These are phyloP conservation scores for Cornus kousa DNA, from an alignment of 148 eudicot genomes.

Conservation along the genomic window DNA sequence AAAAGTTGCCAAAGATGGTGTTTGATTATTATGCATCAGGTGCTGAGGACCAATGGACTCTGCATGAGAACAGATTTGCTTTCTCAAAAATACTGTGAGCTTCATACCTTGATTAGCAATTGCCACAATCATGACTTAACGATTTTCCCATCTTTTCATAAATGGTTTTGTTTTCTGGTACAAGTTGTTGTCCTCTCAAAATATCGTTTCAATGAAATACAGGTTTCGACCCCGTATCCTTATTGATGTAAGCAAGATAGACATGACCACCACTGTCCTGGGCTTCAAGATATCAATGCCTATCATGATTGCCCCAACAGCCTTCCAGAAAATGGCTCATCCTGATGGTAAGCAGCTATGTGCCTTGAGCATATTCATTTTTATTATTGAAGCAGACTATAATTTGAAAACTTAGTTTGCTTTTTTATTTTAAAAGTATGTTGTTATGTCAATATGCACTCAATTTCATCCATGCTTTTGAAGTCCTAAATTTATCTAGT, in stretches of 20 bases:
- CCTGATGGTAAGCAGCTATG: conserved; percentile 61
- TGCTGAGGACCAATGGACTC: conserved; percentile 98
- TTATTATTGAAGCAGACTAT: neutral
- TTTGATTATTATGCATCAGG: conserved; percentile 99
- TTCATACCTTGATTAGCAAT: neutral
- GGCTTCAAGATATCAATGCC: conserved; percentile 96
- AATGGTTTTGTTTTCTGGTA: neutral
- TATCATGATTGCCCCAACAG: conserved; percentile 97
- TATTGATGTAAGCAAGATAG: conserved; percentile 90
- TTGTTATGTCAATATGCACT: neutral
- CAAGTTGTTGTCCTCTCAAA: neutral
- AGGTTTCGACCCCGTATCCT: conserved; percentile 97
- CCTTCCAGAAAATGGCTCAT: conserved; percentile 96
- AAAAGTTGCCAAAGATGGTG: conserved; percentile 89
- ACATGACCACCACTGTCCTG: conserved; percentile 71
- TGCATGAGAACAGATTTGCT: conserved; percentile 87
- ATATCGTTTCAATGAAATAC: conserved; percentile 11
- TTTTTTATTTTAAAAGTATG: neutral
- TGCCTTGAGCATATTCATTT: neutral
- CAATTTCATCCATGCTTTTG: neutral
- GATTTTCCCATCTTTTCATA: neutral
- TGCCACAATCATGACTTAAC: neutral
- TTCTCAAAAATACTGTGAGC: conserved; percentile 88
- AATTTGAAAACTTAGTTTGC: neutral
- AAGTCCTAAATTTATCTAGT: neutral